phyloP scores from a whole-genome alignment of 2,329 filamentous ascomycete species.

The Arthrinium phaeospermum region DNA sequence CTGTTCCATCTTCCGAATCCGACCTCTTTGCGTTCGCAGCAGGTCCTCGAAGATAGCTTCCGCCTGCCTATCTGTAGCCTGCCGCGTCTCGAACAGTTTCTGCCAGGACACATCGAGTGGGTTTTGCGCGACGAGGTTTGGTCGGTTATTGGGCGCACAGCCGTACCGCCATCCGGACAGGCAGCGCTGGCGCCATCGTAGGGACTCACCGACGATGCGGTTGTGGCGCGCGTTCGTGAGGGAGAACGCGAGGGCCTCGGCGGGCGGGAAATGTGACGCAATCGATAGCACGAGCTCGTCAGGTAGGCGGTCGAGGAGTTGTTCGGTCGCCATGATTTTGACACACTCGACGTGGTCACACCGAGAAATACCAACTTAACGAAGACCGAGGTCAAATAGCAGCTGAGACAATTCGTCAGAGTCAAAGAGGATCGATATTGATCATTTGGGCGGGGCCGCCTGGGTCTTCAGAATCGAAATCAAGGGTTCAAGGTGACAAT shows the following conservation, averaged over 20 bases:
- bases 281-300: slow-evolving; percentile 68
- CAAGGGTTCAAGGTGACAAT: neutral
- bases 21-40: slow-evolving; percentile 57
- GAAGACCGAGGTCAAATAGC: neutral
- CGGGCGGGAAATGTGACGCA: slow-evolving; percentile 46
- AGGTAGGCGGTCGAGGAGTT: slow-evolving; percentile 49
- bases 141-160: slow-evolving; percentile 53
- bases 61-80: slow-evolving; percentile 43
- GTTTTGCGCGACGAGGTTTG: slow-evolving; percentile 44
- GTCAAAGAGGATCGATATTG: neutral
- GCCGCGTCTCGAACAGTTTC: slow-evolving; percentile 47
- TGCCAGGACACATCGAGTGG: slow-evolving; percentile 61
- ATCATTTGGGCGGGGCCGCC: neutral
- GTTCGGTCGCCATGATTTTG: neutral
- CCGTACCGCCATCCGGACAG: slow-evolving; percentile 58
- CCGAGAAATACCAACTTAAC: neutral
- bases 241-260: slow-evolving; percentile 49
- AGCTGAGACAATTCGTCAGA: neutral
- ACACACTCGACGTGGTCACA: neutral
- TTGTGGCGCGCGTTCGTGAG: slow-evolving; percentile 55
- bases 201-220: slow-evolving; percentile 56
- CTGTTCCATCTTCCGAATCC: slow-evolving; percentile 59
- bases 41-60: slow-evolving; percentile 54
- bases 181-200: slow-evolving; percentile 68
- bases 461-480: neutral